Evolutionary conservation across 352 stramenopile genomes (phyloP), one percentile per base, ranked within the genome.

Genomic region (Aphanomyces cochlioides): DNA sequence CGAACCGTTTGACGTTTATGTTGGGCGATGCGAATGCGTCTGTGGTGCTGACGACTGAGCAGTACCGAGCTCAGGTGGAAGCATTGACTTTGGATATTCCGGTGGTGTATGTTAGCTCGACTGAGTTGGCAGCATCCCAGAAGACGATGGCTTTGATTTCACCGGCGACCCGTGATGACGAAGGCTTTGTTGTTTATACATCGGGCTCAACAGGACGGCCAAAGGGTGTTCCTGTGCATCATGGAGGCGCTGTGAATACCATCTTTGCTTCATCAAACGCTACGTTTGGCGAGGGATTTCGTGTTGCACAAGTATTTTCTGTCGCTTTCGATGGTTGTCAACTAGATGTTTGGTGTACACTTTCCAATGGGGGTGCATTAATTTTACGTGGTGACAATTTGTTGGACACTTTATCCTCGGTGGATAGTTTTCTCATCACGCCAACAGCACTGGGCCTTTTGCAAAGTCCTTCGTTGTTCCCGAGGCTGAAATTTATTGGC

Each of bases 141-240:
- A n/a, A n/a, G n/a, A n/a, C n/a, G n/a, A n/a, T n/a, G n/a, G n/a
- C n/a, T n/a, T n/a, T n/a, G n/a, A n/a, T n/a, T n/a, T n/a, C n/a
- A n/a, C n/a, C n/a, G n/a, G n/a, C n/a, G n/a, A n/a, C n/a, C n/a
- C n/a, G n/a, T n/a, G n/a, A n/a, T n/a, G n/a, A n/a, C 39, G 28
- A 37, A 61, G 43, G 54, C 54, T 21, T 61, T 36, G 5, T 61
- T 38, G 54, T 61, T 17, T 73, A 73, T 48, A 75, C 65, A 36
- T 69, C 28, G 6, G 70, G 67, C 40, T 73, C 69, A 39, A 74
- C 69, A 28, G 69, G 69, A 5, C 28, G 64, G 3, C 69, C 69
- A 10, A 74, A 74, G 40, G 69, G 58, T 39, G 64, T 74, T 2
- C 60, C 59, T 41, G 17, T 74, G 6, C 72, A 28, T 38, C 70